Conservation (phyloP, 768 basidiomycete species). For the Suillus subalutaceus region DNA sequence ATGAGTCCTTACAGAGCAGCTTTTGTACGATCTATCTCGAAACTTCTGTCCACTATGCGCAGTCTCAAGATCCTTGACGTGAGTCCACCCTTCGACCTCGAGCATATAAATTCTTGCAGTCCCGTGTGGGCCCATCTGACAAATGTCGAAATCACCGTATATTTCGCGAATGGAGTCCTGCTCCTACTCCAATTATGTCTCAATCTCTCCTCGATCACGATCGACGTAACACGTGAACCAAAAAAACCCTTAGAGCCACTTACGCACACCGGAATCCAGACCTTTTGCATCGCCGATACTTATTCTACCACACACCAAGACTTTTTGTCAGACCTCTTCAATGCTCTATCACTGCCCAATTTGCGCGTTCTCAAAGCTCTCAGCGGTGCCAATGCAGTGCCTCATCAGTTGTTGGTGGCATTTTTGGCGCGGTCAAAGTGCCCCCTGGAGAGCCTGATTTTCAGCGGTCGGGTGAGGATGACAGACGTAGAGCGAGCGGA, state of each 20-base stretch:
- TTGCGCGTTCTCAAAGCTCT: background rate
- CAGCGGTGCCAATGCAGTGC: background rate
- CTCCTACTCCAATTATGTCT: constrained; percentile 23
- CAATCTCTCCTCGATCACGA: constrained; percentile 18
- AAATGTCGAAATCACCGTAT: background rate
- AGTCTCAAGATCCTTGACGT: too few relatives aligned
- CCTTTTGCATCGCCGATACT: constrained; percentile 12
- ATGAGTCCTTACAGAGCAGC: too few relatives aligned
- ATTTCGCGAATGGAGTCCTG: background rate
- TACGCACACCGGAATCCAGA: constrained; percentile 15
- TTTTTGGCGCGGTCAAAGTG: constrained; percentile 11
- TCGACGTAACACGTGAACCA: background rate
- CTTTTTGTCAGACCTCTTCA: background rate
- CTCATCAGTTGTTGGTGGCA: constrained; percentile 13
- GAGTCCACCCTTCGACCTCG: too few relatives aligned
- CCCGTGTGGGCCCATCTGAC: background rate
- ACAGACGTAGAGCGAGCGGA: constrained; percentile 18
- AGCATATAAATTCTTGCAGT: background rate
- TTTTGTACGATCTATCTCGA: too few relatives aligned
- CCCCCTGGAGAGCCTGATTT: background rate
- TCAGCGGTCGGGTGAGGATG: constrained; percentile 12
- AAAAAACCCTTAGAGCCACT: background rate
- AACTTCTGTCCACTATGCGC: too few relatives aligned
- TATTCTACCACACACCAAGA: background rate
- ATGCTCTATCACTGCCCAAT: background rate